phyloP scores from a whole-genome alignment of 345 rosid genomes.

The Rhizophora mangle region DNA sequence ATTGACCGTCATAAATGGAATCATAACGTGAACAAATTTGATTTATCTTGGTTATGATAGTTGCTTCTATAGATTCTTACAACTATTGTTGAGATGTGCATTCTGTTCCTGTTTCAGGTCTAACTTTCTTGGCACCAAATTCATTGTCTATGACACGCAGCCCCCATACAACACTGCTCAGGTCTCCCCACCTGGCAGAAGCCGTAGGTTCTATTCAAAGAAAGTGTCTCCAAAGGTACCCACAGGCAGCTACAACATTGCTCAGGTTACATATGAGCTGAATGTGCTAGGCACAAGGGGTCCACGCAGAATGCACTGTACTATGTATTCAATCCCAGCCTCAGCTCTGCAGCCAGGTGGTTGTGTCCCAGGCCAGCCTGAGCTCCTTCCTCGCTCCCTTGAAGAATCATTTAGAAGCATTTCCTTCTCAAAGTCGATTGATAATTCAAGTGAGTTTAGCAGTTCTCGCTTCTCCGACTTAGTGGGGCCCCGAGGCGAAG shows the following conservation, averaged over 20 bases:
- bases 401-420: slow-evolving; percentile 20
- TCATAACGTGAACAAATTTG: neutral
- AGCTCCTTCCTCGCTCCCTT: slow-evolving; percentile 15
- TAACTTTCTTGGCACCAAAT: slow-evolving; percentile 22
- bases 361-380: slow-evolving; percentile 21
- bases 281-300: slow-evolving; percentile 22
- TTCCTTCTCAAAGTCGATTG: slow-evolving; percentile 18
- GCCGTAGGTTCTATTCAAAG: slow-evolving; percentile 19
- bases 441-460: slow-evolving; percentile 15
- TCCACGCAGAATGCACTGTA: slow-evolving; percentile 22
- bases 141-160: slow-evolving; percentile 19
- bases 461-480: slow-evolving; percentile 18
- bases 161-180: slow-evolving; percentile 15
- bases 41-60: neutral
- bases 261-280: slow-evolving; percentile 19
- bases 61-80: neutral
- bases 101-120: slow-evolving; percentile 8
- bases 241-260: slow-evolving; percentile 20
- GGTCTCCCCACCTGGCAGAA: slow-evolving; percentile 21
- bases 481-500: slow-evolving; percentile 1
- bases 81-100: neutral
- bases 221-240: slow-evolving; percentile 23
- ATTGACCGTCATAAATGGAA: neutral
- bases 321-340: slow-evolving; percentile 20
- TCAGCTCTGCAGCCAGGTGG: slow-evolving; percentile 18